Conservation (phyloP, 2,329 filamentous ascomycete species). For the Epichloe brachyelytri region DNA sequence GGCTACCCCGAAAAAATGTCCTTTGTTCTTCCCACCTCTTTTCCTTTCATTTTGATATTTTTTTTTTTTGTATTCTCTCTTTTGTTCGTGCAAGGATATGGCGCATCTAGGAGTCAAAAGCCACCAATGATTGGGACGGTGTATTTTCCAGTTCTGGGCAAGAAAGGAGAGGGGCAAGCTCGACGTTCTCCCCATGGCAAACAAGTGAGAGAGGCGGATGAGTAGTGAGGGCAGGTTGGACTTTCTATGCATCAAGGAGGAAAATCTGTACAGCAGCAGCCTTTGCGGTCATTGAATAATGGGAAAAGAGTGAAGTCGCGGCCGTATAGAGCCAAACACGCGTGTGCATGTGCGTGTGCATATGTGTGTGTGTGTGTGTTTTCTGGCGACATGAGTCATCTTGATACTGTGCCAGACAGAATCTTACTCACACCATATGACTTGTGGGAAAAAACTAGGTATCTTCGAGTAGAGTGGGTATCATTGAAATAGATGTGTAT, state of each 20-base stretch:
- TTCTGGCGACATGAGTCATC: neutral
- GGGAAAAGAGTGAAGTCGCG: neutral
- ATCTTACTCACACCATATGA: neutral
- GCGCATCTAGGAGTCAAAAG: slow-evolving; percentile 3
- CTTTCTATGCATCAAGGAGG: neutral
- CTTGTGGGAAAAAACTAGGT: neutral
- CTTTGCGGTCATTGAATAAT: slow-evolving; percentile 1
- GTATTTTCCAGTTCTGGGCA: neutral
- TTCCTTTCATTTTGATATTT: neutral
- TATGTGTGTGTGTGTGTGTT: neutral
- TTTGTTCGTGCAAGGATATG: neutral
- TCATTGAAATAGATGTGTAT: neutral
- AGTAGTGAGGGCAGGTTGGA: neutral
- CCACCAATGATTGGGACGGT: neutral
- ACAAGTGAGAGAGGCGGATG: neutral
- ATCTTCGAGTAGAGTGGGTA: neutral
- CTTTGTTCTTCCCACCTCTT: neutral
- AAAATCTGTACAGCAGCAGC: slow-evolving; percentile 1
- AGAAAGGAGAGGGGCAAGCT: neutral
- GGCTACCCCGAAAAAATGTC: neutral
- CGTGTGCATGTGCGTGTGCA: neutral
- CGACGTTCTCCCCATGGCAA: neutral
- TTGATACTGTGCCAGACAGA: too few relatives aligned
- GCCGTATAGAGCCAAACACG: neutral
- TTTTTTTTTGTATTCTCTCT: neutral